Evolutionary conservation across 306 rosid species (phyloP).

Genomic region (Canavalia gladiata): DNA sequence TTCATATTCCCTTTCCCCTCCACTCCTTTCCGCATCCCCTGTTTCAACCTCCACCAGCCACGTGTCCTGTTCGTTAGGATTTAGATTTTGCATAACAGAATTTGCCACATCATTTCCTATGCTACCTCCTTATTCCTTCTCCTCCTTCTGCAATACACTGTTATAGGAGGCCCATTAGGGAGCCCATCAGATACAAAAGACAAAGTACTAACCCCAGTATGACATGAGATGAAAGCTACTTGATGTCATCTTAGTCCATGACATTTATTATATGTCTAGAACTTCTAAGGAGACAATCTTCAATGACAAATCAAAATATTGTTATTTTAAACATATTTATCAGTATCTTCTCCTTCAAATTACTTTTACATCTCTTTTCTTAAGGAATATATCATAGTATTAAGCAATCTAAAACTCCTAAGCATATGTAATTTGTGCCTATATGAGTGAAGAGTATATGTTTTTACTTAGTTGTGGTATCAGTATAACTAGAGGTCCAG

Average conservation of each 20-base stretch:
- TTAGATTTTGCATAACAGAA: too few species aligned
- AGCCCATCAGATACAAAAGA: neutral
- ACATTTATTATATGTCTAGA: slow-evolving; percentile 29
- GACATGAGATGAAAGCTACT: slow-evolving; percentile 31
- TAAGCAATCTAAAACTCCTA: slow-evolving; percentile 21
- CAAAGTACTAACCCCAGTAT: slow-evolving; percentile 21
- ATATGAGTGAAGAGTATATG: neutral
- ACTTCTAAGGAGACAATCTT: slow-evolving; percentile 24
- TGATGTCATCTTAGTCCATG: slow-evolving; percentile 20
- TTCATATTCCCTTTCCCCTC: too few species aligned
- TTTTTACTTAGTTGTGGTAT: neutral
- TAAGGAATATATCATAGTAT: slow-evolving; percentile 33
- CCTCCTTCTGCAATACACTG: too few species aligned
- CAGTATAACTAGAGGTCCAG: slow-evolving; percentile 15
- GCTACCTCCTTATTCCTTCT: too few species aligned
- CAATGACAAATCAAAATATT: slow-evolving; percentile 33
- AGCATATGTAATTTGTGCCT: neutral
- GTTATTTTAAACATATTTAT: slow-evolving; percentile 28
- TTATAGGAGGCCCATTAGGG: too few species aligned
- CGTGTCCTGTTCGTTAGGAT: too few species aligned
- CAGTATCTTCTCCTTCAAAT: slow-evolving; percentile 15
- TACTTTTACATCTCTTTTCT: slow-evolving; percentile 19
- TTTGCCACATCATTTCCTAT: too few species aligned
- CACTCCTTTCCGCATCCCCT: too few species aligned
- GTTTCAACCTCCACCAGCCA: too few species aligned